phyloP scores from a whole-genome alignment of 495 filamentous ascomycete genomes.

The Tuber melanosporum region DNA sequence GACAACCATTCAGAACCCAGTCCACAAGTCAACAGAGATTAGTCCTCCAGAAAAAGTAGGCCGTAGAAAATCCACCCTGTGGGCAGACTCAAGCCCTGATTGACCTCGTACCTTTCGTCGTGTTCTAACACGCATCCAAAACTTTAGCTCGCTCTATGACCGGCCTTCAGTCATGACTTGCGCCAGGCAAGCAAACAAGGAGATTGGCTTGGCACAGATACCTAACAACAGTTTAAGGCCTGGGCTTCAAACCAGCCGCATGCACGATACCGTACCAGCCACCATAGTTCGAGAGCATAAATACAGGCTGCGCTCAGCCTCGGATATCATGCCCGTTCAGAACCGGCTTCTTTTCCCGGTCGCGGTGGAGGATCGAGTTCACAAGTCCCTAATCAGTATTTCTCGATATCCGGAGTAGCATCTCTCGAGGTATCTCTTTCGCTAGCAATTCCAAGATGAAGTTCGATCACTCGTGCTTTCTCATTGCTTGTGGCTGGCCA shows the following conservation, averaged over 20 bases:
- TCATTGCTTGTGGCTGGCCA: neutral
- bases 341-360: neutral
- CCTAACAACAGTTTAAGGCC: neutral
- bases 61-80: too few relatives aligned
- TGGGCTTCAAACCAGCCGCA: neutral
- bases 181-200: neutral
- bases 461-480: neutral
- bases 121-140: too few relatives aligned
- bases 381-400: neutral
- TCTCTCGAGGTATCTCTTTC: neutral
- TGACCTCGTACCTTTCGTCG: too few relatives aligned
- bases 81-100: too few relatives aligned
- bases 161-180: neutral
- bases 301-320: neutral
- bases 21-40: neutral
- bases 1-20: neutral
- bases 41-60: neutral
- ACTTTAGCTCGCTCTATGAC: too few relatives aligned
- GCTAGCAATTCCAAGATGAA: neutral
- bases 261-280: neutral
- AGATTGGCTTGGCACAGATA: neutral
- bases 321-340: neutral
- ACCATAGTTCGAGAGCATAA: neutral
- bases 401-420: neutral
- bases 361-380: neutral